Base-by-base conservation (phyloP, 2,329 filamentous ascomycete genomes). In the Pseudogymnoascus sp. region DNA sequence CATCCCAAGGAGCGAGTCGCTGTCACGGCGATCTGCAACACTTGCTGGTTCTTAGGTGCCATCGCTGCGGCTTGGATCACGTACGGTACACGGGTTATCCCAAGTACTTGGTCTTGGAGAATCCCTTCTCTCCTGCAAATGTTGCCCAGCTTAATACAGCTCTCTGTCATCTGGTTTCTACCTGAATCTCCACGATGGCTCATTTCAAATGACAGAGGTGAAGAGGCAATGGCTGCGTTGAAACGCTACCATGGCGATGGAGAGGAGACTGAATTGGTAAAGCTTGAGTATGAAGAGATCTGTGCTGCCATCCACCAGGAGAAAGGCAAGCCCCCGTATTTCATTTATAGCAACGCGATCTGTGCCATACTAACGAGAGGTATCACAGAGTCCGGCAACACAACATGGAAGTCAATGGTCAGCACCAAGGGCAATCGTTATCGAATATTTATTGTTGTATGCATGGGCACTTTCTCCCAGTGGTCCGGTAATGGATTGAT, bases 21-120 rank as follows among this genome's bases (percentile, higher is more conserved):
- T 2, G 69, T 83, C 35, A 83, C 80, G 0, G 80, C 80, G 1
- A 76, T 84, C 4, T 84, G 82, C 73, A 83, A 84, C 62, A 79
- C 75, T 2, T 81, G 75, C 0, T 81, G 78, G 73, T 82, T 80
- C 62, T 69, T 81, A 4, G 79, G 80, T 4, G 68, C 70, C 4
- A 79, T 81, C 31, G 65, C 71, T 2, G 74, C 80, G 1, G 77
- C 78, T 0, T 78, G 74, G 65, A 77, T 79, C 24, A 77, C 78
- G 0, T 78, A 75, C 61, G 76, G 76, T 40, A 74, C 72, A 14
- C 65, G 67, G 72, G 72, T 61, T 72, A 72, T 3, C 73, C 73
- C 59, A 71, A 74, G 5, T 72, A 64, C 68, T 13, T 74, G 74
- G 64, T 71, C 71, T 14, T 78, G 76, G 76, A 72, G 76, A 19